A percentile compares a stretch with the other conserved stretches of the same genome.
Conservation (phyloP, 2,329 filamentous ascomycete species). For the Trichoderma sp. region DNA sequence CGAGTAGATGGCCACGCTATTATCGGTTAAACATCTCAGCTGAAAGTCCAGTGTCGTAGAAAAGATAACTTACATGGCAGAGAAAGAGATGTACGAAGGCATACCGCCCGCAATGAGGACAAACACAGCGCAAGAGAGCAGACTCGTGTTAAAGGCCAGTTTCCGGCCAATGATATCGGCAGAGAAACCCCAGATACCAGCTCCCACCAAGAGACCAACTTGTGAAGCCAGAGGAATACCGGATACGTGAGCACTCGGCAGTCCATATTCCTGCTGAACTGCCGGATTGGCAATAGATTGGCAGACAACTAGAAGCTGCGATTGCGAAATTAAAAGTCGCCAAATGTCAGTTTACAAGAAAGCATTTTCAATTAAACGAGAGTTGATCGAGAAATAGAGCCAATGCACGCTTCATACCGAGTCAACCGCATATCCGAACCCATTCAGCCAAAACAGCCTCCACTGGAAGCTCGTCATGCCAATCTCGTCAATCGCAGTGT, state of each 20-base stretch:
- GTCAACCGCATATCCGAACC: conserved; percentile 26
- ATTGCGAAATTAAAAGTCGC: neutral
- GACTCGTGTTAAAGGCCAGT: conserved; percentile 28
- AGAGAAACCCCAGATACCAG: conserved; percentile 29
- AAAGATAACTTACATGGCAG: conserved; percentile 23
- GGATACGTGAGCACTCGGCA: conserved; percentile 22
- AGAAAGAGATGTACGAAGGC: conserved; percentile 27
- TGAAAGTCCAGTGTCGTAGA: neutral
- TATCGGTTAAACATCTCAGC: neutral
- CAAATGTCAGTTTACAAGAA: neutral
- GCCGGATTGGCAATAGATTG: conserved; percentile 26
- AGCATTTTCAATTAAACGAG: neutral
- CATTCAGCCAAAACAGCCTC: conserved; percentile 28
- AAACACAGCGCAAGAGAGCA: conserved; percentile 28
- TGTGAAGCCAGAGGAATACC: conserved; percentile 28
- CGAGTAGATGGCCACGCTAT: conserved; percentile 29
- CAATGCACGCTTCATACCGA: neutral
- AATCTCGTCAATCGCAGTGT: conserved; percentile 28
- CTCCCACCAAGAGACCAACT: conserved; percentile 28
- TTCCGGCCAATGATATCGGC: conserved; percentile 30
- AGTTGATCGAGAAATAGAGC: neutral
- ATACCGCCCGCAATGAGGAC: conserved; percentile 28
- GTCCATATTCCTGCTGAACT: conserved; percentile 28
- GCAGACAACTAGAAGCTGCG: conserved; percentile 23
- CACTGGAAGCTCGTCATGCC: conserved; percentile 29